These are phyloP conservation scores for Penicillium ucsense DNA, from an alignment of 495 filamentous ascomycete species.

Conservation along the genomic window DNA sequence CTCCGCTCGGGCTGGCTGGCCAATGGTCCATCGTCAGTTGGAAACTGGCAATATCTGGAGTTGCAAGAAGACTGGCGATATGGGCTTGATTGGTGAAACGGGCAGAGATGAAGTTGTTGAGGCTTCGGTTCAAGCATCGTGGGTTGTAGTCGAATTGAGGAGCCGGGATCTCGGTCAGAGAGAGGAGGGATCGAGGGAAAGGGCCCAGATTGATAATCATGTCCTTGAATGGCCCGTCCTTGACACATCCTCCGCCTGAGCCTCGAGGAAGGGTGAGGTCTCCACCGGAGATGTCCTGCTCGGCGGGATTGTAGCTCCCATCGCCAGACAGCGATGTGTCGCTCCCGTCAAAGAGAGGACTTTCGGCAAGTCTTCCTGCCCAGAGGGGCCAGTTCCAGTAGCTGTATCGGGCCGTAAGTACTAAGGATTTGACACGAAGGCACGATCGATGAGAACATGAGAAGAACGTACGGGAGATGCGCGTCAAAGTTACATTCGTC, in stretches of 20 bases:
- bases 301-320: slow-evolving; percentile 30
- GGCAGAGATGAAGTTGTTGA: slow-evolving; percentile 28
- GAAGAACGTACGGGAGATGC: slow-evolving; percentile 23
- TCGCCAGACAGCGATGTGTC: slow-evolving; percentile 36
- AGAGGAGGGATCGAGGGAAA: slow-evolving; percentile 17
- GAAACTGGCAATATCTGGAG: slow-evolving; percentile 12
- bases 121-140: slow-evolving; percentile 55
- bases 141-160: slow-evolving; percentile 40
- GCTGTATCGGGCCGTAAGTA: not conserved
- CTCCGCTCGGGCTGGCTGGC: slow-evolving; percentile 4
- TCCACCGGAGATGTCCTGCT: slow-evolving; percentile 10
- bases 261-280: slow-evolving; percentile 29
- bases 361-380: slow-evolving; percentile 22
- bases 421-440: not conserved
- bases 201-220: slow-evolving; percentile 41
- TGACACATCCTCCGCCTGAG: slow-evolving; percentile 55
- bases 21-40: slow-evolving; percentile 19
- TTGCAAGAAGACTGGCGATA: slow-evolving; percentile 5
- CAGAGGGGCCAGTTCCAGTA: slow-evolving; percentile 46
- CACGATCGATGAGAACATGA: not conserved
- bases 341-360: slow-evolving; percentile 39
- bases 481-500: slow-evolving; percentile 61
- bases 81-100: slow-evolving; percentile 15
- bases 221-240: slow-evolving; percentile 46
- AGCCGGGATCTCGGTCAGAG: slow-evolving; percentile 12